A percentile compares a stretch with the other conserved stretches of the same genome.
These are phyloP conservation scores for Coniochaeta sp. DNA, from an alignment of 2,329 filamentous ascomycete genomes.

Conservation along the genomic window DNA sequence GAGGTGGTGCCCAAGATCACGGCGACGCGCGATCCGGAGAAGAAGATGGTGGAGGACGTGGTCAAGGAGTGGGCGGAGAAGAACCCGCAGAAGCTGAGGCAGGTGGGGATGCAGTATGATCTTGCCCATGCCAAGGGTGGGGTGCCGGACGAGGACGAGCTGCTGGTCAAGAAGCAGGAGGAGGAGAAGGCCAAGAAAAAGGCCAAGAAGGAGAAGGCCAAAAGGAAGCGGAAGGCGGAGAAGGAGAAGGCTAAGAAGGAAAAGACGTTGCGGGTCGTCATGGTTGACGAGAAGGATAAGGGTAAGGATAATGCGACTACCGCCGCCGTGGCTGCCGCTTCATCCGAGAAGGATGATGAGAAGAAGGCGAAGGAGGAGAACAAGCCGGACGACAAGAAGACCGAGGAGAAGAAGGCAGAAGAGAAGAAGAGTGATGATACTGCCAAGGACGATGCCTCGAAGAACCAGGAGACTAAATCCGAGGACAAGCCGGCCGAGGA, in stretches of 20 bases:
- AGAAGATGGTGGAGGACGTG: conserved; percentile 45
- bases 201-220: conserved; percentile 25
- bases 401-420: neutral
- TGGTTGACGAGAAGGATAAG: conserved; percentile 5
- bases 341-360: conserved; percentile 20
- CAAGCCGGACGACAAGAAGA: neutral
- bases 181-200: conserved; percentile 33
- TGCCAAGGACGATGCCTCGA: neutral
- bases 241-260: conserved; percentile 24
- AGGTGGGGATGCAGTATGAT: conserved; percentile 52
- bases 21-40: conserved; percentile 34
- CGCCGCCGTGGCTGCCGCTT: neutral
- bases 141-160: conserved; percentile 38
- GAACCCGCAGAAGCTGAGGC: conserved; percentile 50
- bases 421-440: neutral
- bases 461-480: neutral
- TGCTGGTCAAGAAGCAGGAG: conserved; percentile 24
- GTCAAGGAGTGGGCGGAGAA: conserved; percentile 41
- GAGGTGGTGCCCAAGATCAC: conserved; percentile 48
- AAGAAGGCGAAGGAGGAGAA: neutral
- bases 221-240: conserved; percentile 21
- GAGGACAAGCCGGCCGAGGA: neutral
- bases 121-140: conserved; percentile 52
- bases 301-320: conserved; percentile 6
- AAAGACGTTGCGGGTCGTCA: conserved; percentile 6